Evolutionary conservation across 2,329 filamentous ascomycete species (phyloP).

Genomic region (Paraconiothyrium sp.): DNA sequence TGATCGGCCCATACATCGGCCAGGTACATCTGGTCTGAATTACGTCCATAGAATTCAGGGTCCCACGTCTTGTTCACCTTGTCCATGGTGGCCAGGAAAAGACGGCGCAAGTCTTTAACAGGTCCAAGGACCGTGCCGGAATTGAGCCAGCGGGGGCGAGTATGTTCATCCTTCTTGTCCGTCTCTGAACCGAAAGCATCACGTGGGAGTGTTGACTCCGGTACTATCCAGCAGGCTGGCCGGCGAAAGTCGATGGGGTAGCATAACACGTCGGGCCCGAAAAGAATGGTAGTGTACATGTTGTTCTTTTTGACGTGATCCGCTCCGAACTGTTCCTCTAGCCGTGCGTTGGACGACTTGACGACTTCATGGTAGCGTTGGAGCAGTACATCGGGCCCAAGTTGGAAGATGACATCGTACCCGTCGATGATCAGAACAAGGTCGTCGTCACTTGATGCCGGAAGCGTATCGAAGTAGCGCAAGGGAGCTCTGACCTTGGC

Average conservation of each 20-base stretch:
- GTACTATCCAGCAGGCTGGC: conserved; percentile 14
- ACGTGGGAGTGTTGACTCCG: conserved; percentile 8
- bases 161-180: conserved; percentile 3
- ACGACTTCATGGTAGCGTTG: conserved; percentile 7
- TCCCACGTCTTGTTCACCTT: conserved; percentile 10
- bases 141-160: conserved; percentile 14
- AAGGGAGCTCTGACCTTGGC: conserved; percentile 5
- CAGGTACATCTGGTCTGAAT: conserved; percentile 12
- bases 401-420: conserved; percentile 14
- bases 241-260: conserved; percentile 13
- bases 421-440: conserved; percentile 9
- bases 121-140: conserved; percentile 10
- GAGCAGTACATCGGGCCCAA: conserved; percentile 12
- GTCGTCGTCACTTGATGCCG: conserved; percentile 2
- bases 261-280: conserved; percentile 5
- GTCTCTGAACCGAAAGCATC: conserved; percentile 6
- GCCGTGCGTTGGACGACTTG: neutral
- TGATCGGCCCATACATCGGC: conserved; percentile 8
- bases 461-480: conserved; percentile 12
- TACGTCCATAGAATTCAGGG: neutral
- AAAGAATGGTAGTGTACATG: conserved; percentile 11
- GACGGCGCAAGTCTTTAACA: neutral
- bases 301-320: conserved; percentile 1
- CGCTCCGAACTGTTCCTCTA: conserved; percentile 3
- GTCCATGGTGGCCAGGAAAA: conserved; percentile 8